phyloP scores from a whole-genome alignment of 2,329 filamentous ascomycete species.

The Tolypocladium ovalisporum region DNA sequence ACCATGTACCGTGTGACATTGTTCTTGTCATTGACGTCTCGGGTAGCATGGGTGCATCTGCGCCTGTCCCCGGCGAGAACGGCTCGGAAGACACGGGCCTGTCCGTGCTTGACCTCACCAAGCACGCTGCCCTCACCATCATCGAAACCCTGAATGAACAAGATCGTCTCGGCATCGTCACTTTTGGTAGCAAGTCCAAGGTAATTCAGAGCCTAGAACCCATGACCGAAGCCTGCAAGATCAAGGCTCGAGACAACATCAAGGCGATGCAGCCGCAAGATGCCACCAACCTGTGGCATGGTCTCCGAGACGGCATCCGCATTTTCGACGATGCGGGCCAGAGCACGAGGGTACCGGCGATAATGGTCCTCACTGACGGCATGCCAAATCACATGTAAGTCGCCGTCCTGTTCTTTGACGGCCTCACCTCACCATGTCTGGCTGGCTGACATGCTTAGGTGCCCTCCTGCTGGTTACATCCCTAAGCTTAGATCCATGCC shows the following conservation, averaged over 20 bases:
- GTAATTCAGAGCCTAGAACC: constrained; percentile 33
- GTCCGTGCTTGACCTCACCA: constrained; percentile 46
- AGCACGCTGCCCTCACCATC: constrained; percentile 48
- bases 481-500: constrained; percentile 35
- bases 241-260: constrained; percentile 27
- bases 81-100: constrained; percentile 38
- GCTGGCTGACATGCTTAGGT: constrained; percentile 15
- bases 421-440: background rate
- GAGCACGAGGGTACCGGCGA: constrained; percentile 30
- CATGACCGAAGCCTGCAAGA: constrained; percentile 38
- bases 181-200: constrained; percentile 32
- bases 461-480: constrained; percentile 41
- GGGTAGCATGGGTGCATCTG: constrained; percentile 38
- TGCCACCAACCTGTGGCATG: constrained; percentile 48
- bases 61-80: constrained; percentile 33
- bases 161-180: constrained; percentile 48
- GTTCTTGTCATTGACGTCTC: constrained; percentile 53
- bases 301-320: constrained; percentile 37
- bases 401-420: background rate
- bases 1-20: constrained; percentile 45
- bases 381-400: constrained; percentile 40
- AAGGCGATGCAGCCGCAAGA: constrained; percentile 24
- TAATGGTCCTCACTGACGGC: constrained; percentile 46
- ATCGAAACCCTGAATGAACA: constrained; percentile 41
- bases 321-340: constrained; percentile 26